phyloP scores from a whole-genome alignment of 352 stramenopile genomes.

The Pseudoperonospora humuli region DNA sequence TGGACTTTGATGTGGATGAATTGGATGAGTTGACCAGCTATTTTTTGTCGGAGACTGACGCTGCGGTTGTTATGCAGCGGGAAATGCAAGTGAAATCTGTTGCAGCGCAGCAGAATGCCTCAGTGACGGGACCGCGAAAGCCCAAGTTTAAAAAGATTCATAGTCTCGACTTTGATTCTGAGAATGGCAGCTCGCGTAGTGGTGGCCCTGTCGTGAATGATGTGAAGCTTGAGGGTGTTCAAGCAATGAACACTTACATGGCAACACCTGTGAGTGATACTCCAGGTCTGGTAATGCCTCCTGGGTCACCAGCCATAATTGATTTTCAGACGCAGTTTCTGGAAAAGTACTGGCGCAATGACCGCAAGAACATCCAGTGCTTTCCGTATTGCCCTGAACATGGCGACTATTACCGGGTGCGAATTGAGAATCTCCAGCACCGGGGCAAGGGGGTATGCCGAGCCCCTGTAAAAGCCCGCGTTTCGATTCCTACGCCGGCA shows the following conservation, averaged over 20 bases:
- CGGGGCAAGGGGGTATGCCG: constrained; percentile 79
- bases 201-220: constrained; percentile 7
- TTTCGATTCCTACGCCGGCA: constrained; percentile 41
- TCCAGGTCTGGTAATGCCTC: constrained; percentile 9
- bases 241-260: constrained; percentile 57
- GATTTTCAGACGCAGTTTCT: constrained; percentile 79
- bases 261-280: constrained; percentile 5
- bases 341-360: constrained; percentile 89
- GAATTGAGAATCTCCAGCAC: constrained; percentile 80
- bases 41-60: constrained; percentile 53
- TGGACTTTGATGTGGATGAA: constrained; percentile 65
- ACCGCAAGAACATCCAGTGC: constrained; percentile 90
- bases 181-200: constrained; percentile 27
- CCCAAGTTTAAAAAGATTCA: constrained; percentile 58
- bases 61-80: constrained; percentile 21
- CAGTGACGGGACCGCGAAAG: constrained; percentile 5
- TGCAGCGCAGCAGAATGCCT: constrained; percentile 2
- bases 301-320: constrained; percentile 37
- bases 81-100: constrained; percentile 20
- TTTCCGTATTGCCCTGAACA: constrained; percentile 87
- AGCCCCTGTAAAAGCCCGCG: constrained; percentile 62
- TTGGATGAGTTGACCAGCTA: constrained; percentile 71
- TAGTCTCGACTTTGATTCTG: constrained; percentile 64
- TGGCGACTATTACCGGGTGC: constrained; percentile 85
- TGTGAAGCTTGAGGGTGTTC: constrained; percentile 23